Evolutionary conservation across 2,329 filamentous ascomycete genomes (phyloP).

Genomic region (Hawksworthiomyces lignivorus): DNA sequence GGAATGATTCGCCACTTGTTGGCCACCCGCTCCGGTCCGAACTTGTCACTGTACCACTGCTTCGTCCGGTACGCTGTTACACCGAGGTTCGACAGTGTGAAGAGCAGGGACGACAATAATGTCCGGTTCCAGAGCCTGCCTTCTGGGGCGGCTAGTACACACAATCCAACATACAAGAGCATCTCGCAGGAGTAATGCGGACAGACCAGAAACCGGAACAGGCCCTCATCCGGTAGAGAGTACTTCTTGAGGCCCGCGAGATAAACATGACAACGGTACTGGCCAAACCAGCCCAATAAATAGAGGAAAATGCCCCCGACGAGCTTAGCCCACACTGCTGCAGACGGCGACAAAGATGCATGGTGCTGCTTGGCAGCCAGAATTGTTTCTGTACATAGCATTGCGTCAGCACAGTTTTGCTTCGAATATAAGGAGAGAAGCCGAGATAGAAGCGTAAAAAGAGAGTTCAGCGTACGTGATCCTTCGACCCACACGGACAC

Average conservation of each 20-base stretch:
- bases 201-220: slow-evolving; percentile 68
- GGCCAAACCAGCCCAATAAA: slow-evolving; percentile 60
- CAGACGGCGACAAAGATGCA: not conserved
- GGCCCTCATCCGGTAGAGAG: slow-evolving; percentile 63
- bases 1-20: slow-evolving; percentile 72
- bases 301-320: slow-evolving; percentile 56
- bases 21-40: slow-evolving; percentile 57
- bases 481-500: slow-evolving; percentile 81
- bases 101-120: slow-evolving; percentile 59
- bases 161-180: slow-evolving; percentile 71
- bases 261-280: slow-evolving; percentile 66
- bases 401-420: no score
- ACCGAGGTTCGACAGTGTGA: slow-evolving; percentile 73
- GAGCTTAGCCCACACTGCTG: slow-evolving; percentile 34
- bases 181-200: slow-evolving; percentile 92
- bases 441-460: slow-evolving; percentile 18
- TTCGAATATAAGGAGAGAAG: no score
- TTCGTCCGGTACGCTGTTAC: slow-evolving; percentile 72
- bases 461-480: slow-evolving; percentile 56
- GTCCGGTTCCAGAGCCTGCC: slow-evolving; percentile 64
- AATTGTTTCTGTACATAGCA: no score
- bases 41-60: slow-evolving; percentile 70
- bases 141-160: slow-evolving; percentile 63
- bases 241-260: slow-evolving; percentile 72
- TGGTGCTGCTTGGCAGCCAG: slow-evolving; percentile 21